phyloP scores from a whole-genome alignment of 2,329 filamentous ascomycete species.

The Chaetomium globosum region DNA sequence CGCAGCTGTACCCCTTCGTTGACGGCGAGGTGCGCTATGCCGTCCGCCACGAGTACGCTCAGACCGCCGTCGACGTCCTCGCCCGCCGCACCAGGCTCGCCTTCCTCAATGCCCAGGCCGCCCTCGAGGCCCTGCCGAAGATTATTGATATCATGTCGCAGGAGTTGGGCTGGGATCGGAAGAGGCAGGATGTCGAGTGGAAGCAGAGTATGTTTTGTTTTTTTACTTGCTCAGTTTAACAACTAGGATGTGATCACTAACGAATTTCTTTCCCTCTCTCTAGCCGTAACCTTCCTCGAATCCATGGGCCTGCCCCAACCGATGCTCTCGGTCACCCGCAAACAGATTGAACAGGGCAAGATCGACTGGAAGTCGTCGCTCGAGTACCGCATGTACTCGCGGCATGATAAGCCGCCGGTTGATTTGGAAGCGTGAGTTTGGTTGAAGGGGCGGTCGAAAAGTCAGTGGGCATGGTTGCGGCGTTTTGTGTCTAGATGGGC shows the following conservation, averaged over 20 bases:
- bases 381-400: conserved; percentile 65
- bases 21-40: conserved; percentile 91
- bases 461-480: conserved; percentile 13
- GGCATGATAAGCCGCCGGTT: conserved; percentile 58
- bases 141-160: conserved; percentile 88
- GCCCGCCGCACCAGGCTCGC: conserved; percentile 82
- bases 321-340: conserved; percentile 59
- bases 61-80: conserved; percentile 85
- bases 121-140: conserved; percentile 78
- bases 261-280: background rate
- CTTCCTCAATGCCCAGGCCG: conserved; percentile 89
- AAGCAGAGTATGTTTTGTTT: conserved; percentile 61
- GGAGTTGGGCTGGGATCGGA: conserved; percentile 76
- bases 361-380: conserved; percentile 59
- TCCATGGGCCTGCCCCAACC: conserved; percentile 67
- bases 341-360: conserved; percentile 63
- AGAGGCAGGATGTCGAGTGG: conserved; percentile 79
- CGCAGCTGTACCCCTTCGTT: conserved; percentile 81
- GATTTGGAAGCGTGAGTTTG: conserved; percentile 40
- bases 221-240: background rate
- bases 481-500: conserved; percentile 17
- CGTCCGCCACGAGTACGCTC: conserved; percentile 84
- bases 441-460: background rate
- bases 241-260: conserved; percentile 6
- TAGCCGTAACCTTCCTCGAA: conserved; percentile 62